Evolutionary conservation across 2,329 filamentous ascomycete species (phyloP).

Genomic region (Claviceps purpurea): DNA sequence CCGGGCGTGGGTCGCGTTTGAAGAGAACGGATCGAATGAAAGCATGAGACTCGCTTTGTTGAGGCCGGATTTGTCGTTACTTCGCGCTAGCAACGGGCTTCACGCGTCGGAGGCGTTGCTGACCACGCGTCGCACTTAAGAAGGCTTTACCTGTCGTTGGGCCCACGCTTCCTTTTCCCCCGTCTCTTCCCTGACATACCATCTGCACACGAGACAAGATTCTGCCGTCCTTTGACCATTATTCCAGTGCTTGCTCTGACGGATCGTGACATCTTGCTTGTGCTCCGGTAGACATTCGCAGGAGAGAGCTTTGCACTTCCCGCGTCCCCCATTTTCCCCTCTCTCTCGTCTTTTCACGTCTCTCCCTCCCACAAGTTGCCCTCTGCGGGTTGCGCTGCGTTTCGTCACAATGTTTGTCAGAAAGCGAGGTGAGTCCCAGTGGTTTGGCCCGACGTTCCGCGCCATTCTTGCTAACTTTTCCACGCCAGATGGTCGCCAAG

Average conservation of each 20-base stretch:
- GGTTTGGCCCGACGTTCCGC: neutral
- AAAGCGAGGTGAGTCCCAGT: slow-evolving; percentile 42
- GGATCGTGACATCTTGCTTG: slow-evolving; percentile 11
- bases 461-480: slow-evolving; percentile 17
- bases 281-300: slow-evolving; percentile 13
- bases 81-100: slow-evolving; percentile 19
- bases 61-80: slow-evolving; percentile 12
- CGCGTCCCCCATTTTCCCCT: slow-evolving; percentile 8
- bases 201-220: no score
- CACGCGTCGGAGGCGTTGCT: slow-evolving; percentile 15
- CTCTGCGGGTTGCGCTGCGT: slow-evolving; percentile 10
- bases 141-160: slow-evolving; percentile 15
- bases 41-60: neutral
- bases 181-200: slow-evolving; percentile 3
- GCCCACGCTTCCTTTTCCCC: slow-evolving; percentile 8
- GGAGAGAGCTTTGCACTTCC: slow-evolving; percentile 12
- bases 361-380: slow-evolving; percentile 8
- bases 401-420: slow-evolving; percentile 44
- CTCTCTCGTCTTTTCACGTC: neutral
- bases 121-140: slow-evolving; percentile 24
- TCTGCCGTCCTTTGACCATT: neutral
- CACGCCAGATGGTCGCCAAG: slow-evolving; percentile 82
- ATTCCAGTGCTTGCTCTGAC: slow-evolving; percentile 1
- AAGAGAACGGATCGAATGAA: neutral
- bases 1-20: neutral